Conservation (phyloP, 805 yeast species). For the Candida chauliodis region DNA sequence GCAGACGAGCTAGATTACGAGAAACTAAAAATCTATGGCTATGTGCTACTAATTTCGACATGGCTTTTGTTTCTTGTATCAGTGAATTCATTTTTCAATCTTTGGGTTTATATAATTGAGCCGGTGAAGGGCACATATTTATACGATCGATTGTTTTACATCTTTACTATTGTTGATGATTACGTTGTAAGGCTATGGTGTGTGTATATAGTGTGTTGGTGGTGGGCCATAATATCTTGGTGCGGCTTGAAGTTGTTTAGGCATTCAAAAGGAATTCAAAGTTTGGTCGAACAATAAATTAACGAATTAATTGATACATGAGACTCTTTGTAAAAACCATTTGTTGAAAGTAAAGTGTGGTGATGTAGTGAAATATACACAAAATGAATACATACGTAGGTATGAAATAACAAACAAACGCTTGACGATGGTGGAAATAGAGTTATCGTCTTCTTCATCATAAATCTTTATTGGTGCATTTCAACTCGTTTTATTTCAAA, state of each 20-base stretch:
- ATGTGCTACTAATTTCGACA: conserved; percentile 22
- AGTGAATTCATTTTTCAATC: conserved; percentile 29
- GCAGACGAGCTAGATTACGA: conserved; percentile 7
- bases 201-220: conserved; percentile 40
- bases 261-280: conserved; percentile 64
- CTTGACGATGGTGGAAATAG: too few species aligned
- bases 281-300: neutral
- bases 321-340: too few species aligned
- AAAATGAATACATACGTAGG: too few species aligned
- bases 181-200: conserved; percentile 35
- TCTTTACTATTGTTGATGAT: conserved; percentile 23
- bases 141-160: conserved; percentile 11
- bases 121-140: conserved; percentile 21
- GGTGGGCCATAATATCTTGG: conserved; percentile 78
- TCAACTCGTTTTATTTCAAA: too few species aligned
- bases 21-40: conserved; percentile 21
- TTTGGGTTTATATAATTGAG: conserved; percentile 32
- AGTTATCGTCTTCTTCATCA: too few species aligned
- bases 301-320: neutral
- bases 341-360: too few species aligned
- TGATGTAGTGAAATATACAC: too few species aligned
- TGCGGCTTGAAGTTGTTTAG: conserved; percentile 75
- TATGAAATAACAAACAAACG: too few species aligned
- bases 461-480: too few species aligned
- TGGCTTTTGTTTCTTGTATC: conserved; percentile 34